Evolutionary conservation across 805 yeast species (phyloP).

Genomic region (Candida quercuum): DNA sequence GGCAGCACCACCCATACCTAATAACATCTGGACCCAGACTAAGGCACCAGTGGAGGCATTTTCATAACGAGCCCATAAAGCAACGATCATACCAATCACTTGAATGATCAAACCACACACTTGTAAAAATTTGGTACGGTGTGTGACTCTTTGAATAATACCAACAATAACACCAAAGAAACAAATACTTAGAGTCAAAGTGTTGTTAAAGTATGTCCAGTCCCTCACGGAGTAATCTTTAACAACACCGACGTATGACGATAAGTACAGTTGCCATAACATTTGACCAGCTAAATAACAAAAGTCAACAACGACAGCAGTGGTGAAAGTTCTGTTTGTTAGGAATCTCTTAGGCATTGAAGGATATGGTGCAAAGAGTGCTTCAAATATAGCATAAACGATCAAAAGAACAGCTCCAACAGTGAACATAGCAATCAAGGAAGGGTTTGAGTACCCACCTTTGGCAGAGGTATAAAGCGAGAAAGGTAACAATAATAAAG

Average conservation of each 20-base stretch:
- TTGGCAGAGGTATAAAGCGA: constrained; percentile 29
- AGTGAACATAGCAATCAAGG: constrained; percentile 38
- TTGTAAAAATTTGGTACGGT: constrained; percentile 33
- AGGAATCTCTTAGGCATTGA: constrained; percentile 32
- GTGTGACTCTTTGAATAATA: constrained; percentile 27
- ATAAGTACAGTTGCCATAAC: constrained; percentile 26
- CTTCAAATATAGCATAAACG: constrained; percentile 31
- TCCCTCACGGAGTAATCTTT: constrained; percentile 26
- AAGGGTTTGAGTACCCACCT: constrained; percentile 32
- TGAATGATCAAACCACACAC: constrained; percentile 29
- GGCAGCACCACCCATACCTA: constrained; percentile 37
- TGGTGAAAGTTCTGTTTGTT: constrained; percentile 31
- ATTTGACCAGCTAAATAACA: constrained; percentile 27
- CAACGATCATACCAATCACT: constrained; percentile 29
- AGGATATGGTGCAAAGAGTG: constrained; percentile 30
- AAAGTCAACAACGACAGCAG: constrained; percentile 29
- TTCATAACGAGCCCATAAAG: constrained; percentile 24
- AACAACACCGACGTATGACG: constrained; percentile 30
- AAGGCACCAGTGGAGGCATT: constrained; percentile 18
- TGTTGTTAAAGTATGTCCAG: constrained; percentile 35
- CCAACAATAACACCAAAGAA: constrained; percentile 35
- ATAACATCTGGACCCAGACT: constrained; percentile 30
- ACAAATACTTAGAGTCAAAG: constrained; percentile 32
- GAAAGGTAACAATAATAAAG: constrained; percentile 34
- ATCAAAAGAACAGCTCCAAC: constrained; percentile 34